Evolutionary conservation across 2,329 filamentous ascomycete genomes (phyloP).

Genomic region (Pleoardoris graminearum): DNA sequence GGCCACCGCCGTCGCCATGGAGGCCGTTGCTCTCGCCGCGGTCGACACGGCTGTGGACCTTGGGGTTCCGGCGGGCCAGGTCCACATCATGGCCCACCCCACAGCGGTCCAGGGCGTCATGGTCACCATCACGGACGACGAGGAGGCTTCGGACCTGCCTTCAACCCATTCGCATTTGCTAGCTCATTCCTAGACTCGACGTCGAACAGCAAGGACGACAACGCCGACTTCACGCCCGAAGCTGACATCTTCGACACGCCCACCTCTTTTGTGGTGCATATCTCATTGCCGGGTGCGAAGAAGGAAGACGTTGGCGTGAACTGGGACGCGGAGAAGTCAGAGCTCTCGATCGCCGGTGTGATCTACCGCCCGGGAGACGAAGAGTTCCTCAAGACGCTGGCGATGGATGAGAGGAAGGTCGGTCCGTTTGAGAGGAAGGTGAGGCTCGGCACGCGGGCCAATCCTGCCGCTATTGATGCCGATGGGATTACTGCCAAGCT

Average conservation of each 20-base stretch:
- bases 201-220: slow-evolving; percentile 21
- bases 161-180: slow-evolving; percentile 32
- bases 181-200: slow-evolving; percentile 42
- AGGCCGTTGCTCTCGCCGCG: slow-evolving; percentile 25
- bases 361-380: slow-evolving; percentile 72
- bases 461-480: slow-evolving; percentile 66
- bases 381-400: slow-evolving; percentile 66
- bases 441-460: slow-evolving; percentile 58
- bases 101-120: slow-evolving; percentile 21
- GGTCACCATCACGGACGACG: slow-evolving; percentile 21
- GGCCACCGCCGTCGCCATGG: slow-evolving; percentile 20
- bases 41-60: slow-evolving; percentile 27
- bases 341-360: slow-evolving; percentile 71
- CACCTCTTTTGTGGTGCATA: slow-evolving; percentile 65
- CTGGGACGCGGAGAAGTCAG: slow-evolving; percentile 70
- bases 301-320: slow-evolving; percentile 78
- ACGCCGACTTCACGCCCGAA: slow-evolving; percentile 62
- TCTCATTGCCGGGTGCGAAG: slow-evolving; percentile 75
- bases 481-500: slow-evolving; percentile 73
- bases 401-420: slow-evolving; percentile 68
- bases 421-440: slow-evolving; percentile 76
- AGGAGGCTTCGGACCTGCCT: slow-evolving; percentile 22
- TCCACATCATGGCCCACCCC: slow-evolving; percentile 19
- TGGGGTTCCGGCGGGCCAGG: slow-evolving; percentile 20
- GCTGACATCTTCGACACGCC: slow-evolving; percentile 75